Conservation (phyloP, 1,284 basidiomycete species). For the Amylostereum chailletii region DNA sequence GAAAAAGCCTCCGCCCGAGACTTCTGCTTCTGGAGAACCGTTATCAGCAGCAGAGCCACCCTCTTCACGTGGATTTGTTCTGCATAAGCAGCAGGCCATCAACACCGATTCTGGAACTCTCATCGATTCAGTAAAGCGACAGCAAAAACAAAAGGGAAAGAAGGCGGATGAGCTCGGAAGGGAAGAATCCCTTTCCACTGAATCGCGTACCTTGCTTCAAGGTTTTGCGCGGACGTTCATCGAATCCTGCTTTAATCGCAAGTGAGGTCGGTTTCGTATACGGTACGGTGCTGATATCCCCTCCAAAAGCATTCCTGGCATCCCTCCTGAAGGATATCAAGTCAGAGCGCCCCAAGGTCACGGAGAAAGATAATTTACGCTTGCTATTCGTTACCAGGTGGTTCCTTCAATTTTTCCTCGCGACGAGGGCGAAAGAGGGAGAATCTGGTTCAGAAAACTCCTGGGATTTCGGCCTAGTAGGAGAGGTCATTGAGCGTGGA, state of each 20-base stretch:
- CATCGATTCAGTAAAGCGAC: conserved; percentile 70
- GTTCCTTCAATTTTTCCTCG: conserved; percentile 84
- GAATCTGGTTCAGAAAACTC: conserved; percentile 22
- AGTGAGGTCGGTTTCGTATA: conserved; percentile 20
- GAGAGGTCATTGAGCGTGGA: conserved; percentile 75
- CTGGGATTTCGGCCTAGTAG: conserved; percentile 71
- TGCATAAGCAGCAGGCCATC: conserved; percentile 82
- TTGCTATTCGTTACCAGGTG: conserved; percentile 79
- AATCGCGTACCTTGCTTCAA: conserved; percentile 64
- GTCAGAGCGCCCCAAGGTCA: conserved; percentile 83
- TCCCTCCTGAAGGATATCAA: conserved; percentile 87
- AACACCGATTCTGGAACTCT: conserved; percentile 65
- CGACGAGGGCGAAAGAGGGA: conserved; percentile 38
- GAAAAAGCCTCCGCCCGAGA: conserved; percentile 30
- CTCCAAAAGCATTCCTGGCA: conserved; percentile 62
- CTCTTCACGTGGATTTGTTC: conserved; percentile 32
- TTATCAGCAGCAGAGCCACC: conserved; percentile 30
- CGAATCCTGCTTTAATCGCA: conserved; percentile 81
- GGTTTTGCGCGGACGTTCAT: conserved; percentile 66
- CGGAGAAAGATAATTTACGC: conserved; percentile 84
- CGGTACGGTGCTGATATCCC: not conserved
- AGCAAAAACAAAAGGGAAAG: conserved; percentile 50
- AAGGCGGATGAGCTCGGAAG: conserved; percentile 67
- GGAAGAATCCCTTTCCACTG: conserved; percentile 64
- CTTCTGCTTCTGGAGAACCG: not conserved